Conservation (phyloP, 768 basidiomycete species). For the Russula emetica region DNA sequence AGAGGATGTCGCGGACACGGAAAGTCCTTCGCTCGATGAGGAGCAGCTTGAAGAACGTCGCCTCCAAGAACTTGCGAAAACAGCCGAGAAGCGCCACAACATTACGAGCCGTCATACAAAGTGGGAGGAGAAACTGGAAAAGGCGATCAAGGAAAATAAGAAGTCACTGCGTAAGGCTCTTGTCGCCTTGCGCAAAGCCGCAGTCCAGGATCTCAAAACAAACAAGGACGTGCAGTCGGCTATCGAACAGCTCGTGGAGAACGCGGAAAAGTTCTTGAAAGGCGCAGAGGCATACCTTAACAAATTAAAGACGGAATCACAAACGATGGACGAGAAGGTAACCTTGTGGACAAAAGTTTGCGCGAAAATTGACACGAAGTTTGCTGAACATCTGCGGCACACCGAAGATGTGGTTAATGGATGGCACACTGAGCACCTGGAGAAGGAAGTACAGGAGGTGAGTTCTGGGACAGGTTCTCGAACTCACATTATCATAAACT, state of each 20-base stretch:
- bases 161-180: conserved; percentile 47
- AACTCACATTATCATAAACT: conserved; percentile 14
- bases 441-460: conserved; percentile 47
- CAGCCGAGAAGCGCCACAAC: conserved; percentile 49
- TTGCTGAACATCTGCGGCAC: conserved; percentile 38
- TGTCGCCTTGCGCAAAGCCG: conserved; percentile 44
- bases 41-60: conserved; percentile 39
- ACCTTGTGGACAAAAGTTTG: conserved; percentile 45
- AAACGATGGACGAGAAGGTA: conserved; percentile 40
- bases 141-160: conserved; percentile 40
- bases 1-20: conserved; percentile 4
- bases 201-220: conserved; percentile 41
- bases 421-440: conserved; percentile 41
- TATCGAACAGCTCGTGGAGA: conserved; percentile 37
- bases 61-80: conserved; percentile 34
- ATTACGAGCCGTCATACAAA: conserved; percentile 57
- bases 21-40: conserved; percentile 26
- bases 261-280: conserved; percentile 52
- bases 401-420: conserved; percentile 39
- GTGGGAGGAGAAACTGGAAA: conserved; percentile 52
- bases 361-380: conserved; percentile 44
- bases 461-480: conserved; percentile 19
- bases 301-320: conserved; percentile 44
- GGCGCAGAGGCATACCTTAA: conserved; percentile 62
- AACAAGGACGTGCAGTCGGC: conserved; percentile 30